A percentile compares a stretch with the other conserved stretches of the same genome.
phyloP scores from a whole-genome alignment of 805 yeast species.

The Saccharomyces paradoxus region DNA sequence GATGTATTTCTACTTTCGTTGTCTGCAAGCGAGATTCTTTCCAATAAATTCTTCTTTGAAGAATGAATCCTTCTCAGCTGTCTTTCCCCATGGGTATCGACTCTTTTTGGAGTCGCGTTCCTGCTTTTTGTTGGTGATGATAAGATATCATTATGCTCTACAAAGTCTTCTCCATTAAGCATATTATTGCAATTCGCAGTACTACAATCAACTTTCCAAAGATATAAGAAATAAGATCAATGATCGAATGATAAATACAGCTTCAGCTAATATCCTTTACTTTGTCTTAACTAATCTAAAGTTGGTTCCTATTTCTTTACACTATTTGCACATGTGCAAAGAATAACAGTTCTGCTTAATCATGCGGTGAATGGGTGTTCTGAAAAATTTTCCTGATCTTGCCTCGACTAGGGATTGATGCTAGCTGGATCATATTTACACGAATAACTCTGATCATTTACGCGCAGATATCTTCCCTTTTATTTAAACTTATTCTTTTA shows the following conservation, averaged over 20 bases:
- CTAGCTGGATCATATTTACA: background rate
- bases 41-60: background rate
- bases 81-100: background rate
- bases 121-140: slow-evolving; percentile 13
- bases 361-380: background rate
- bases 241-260: background rate
- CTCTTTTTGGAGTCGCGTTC: background rate
- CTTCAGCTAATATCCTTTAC: background rate
- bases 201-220: background rate
- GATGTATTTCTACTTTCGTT: background rate
- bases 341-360: background rate
- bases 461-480: background rate
- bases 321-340: background rate
- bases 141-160: slow-evolving; percentile 18
- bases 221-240: background rate
- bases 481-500: background rate
- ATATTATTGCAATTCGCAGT: background rate
- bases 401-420: background rate
- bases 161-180: slow-evolving; percentile 12
- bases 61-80: background rate
- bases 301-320: background rate
- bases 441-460: background rate
- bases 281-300: background rate
- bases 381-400: background rate
- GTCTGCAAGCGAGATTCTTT: background rate